phyloP scores from a whole-genome alignment of 345 rosid species.

The Euphorbia lathyris region DNA sequence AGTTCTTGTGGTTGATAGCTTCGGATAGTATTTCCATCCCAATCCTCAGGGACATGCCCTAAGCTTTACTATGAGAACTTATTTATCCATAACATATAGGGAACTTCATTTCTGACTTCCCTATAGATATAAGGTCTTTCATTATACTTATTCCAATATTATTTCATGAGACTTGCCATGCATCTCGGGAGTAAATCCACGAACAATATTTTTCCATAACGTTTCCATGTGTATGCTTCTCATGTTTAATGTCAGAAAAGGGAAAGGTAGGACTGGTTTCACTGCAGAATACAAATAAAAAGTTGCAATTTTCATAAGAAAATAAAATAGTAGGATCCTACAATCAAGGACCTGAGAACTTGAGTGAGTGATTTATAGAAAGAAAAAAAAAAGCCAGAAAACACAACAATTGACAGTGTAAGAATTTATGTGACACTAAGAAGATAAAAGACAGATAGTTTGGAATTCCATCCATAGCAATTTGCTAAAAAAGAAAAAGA shows the following conservation, averaged over 20 bases:
- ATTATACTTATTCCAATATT: neutral
- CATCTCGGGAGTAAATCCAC: neutral
- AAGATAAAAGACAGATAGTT: neutral
- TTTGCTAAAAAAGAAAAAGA: neutral
- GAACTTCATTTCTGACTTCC: neutral
- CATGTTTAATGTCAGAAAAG: neutral
- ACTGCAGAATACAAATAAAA: neutral
- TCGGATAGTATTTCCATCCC: neutral
- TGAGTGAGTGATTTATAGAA: neutral
- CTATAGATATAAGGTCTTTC: neutral
- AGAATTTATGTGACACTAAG: neutral
- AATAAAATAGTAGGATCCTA: neutral
- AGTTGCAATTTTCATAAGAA: conserved; percentile 1
- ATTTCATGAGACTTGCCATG: neutral
- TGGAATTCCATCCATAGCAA: neutral
- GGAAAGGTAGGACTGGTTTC: neutral
- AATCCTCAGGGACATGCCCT: neutral
- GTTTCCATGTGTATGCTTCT: neutral
- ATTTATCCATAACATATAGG: neutral
- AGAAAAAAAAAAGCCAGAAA: neutral
- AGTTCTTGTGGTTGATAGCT: neutral
- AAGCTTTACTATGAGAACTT: neutral
- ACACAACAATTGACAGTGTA: neutral
- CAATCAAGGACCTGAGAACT: neutral
- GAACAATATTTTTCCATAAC: neutral